Evolutionary conservation across 1,284 basidiomycete species (phyloP), one percentile per base, ranked within the genome.

Genomic region (Tranzscheliella williamsii): DNA sequence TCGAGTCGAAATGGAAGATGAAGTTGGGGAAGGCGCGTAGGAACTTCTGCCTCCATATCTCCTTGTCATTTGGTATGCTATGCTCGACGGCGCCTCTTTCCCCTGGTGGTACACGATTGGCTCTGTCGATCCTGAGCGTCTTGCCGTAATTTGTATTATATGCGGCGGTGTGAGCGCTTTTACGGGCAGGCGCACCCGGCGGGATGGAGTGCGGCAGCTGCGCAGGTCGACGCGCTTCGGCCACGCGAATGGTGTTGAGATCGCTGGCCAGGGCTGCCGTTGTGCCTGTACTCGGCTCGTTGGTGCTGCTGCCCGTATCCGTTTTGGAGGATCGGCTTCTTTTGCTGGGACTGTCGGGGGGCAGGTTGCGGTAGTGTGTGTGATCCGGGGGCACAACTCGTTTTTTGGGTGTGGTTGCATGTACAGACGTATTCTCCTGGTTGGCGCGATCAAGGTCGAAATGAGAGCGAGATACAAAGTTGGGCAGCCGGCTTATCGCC

Each of bases 1-100:
- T 56, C 18, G 57, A 56, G 40, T 76, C 75, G 21, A 76, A 67
- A 36, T 76, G 72, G 27, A 76, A 75, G 45, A 67, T 62, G 39
- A 76, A 73, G 42, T 46, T 61, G 20, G 73, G 72, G 24, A 76
- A 76, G 8, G 66, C 73, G 3, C 57, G 56, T 15, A 44, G 31
- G 22, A 61, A 75, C 41, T 63, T 70, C 17, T 61, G 53, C 16
- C 69, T 51, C 73, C 66, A 69, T 23, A 60, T 67, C 41, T 65
- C 53, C 12, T 53, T 48, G 38, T 66, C 55, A 35, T 39, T 54
- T 24, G 58, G 50, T 17, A 48, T 53, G 12, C 56, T 51, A n/a
- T 69, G 66, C 17, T 67, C 60, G 5, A 46, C 42, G 13, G 56
- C 53, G n/a, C 63, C 44, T 41, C 73, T 72, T 22, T 67, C 53